These are phyloP conservation scores for Acanthamoeba royreba DNA, from an alignment of 208 protist species.

Conservation along the genomic window DNA sequence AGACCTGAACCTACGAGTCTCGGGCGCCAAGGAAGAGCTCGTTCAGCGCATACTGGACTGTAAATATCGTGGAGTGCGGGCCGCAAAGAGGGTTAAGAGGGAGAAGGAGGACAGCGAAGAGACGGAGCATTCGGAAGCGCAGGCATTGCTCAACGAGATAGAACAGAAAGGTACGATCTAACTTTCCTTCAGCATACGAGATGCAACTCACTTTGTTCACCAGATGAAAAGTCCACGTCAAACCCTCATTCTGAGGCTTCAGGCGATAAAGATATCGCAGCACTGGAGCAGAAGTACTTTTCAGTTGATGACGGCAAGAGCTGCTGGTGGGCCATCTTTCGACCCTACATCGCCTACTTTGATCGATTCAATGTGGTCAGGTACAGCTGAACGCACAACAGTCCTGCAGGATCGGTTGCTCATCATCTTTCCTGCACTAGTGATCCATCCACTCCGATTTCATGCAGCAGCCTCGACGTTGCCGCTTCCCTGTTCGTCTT, in stretches of 20 bases:
- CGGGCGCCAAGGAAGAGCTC: conserved; percentile 2
- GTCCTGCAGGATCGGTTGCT: background rate
- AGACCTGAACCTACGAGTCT: background rate
- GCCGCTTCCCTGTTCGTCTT: conserved; percentile 34
- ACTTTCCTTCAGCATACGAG: too few species aligned
- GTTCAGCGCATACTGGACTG: background rate
- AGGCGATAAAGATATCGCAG: background rate
- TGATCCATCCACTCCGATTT: background rate
- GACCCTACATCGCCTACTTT: conserved; percentile 55
- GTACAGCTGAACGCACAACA: too few species aligned
- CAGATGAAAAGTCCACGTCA: too few species aligned
- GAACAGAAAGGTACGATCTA: too few species aligned
- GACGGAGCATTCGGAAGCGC: too few species aligned
- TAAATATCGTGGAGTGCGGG: background rate
- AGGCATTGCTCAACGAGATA: too few species aligned
- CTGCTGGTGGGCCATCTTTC: conserved; percentile 61
- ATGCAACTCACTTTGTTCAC: too few species aligned
- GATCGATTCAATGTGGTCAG: conserved; percentile 56
- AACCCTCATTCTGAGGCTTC: too few species aligned
- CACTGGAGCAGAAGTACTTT: conserved; percentile 57
- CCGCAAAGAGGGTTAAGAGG: background rate
- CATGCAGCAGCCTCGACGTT: conserved; percentile 39
- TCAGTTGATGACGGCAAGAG: background rate
- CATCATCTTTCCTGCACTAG: background rate
- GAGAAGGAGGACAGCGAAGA: too few species aligned